A percentile compares a stretch with the other conserved stretches of the same genome.
These are phyloP conservation scores for Leishmania major DNA, from an alignment of 208 protist species.

Conservation along the genomic window DNA sequence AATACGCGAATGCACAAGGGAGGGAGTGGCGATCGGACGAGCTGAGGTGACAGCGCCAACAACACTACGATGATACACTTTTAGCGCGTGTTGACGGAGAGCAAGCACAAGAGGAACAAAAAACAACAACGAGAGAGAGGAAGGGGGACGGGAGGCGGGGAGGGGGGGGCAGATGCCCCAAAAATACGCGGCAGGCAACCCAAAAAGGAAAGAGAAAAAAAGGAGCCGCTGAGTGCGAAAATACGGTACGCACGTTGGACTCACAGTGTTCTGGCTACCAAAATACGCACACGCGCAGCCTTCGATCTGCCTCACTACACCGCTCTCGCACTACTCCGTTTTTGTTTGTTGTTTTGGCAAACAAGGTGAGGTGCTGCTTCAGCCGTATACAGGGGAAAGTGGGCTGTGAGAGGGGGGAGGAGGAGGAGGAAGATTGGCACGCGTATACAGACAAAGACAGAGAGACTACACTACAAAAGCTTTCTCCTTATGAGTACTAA, in stretches of 20 bases:
- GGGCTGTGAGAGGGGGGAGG: too few species aligned
- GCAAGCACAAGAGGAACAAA: neutral
- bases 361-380: neutral
- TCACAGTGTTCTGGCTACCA: neutral
- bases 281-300: neutral
- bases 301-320: neutral
- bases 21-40: neutral
- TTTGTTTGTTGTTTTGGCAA: neutral
- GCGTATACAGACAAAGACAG: neutral
- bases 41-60: neutral
- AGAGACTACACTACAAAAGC: neutral
- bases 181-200: neutral
- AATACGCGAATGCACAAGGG: neutral
- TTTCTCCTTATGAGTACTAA: neutral
- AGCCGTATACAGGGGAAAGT: neutral
- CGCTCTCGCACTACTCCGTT: neutral
- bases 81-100: neutral
- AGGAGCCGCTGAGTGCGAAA: neutral
- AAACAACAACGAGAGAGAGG: neutral
- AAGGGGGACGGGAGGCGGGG: too few species aligned
- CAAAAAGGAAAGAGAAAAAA: too few species aligned
- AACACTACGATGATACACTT: neutral
- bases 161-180: neutral
- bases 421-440: neutral
- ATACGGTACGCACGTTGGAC: neutral